Base-by-base conservation (phyloP, 805 yeast species). In the Peterozyma xylosa region DNA sequence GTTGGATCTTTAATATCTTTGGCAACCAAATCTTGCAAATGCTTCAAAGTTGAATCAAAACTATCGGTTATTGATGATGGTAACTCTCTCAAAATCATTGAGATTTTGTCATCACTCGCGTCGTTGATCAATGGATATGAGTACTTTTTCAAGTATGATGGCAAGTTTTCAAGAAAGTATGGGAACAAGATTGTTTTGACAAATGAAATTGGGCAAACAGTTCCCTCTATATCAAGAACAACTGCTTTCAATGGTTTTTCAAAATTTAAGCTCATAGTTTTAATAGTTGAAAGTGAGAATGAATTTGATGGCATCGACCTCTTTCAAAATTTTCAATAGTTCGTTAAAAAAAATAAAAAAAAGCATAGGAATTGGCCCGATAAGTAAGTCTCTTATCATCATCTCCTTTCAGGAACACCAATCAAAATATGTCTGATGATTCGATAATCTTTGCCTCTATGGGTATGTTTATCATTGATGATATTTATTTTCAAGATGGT, bases 391-490 rank as follows among this genome's bases (percentile, higher is more conserved):
- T 21, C 27, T 21, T 21, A 21, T 21, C 27, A 21, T 21, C 7
- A 21, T 5, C 7, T 21, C 27, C 4, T 21, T 21, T 21, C 27
- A 7, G 7, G 4, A 21, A 21, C 27, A 21, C 7, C 27, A 7
- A 5, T 21, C 27, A 21, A 21, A 21, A 7, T 21, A 21, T 21
- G 27, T 21, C 27, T 21, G 7, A 21, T 21, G 27, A 21, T 32
- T 14, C 34, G 9, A 53, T 54, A 5, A 42, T 73, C 9, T 74
- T 86, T 54, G 71, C 83, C 16, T 74, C 95, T 1, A 67, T 86
- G 67, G 98, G 96, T 38, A 82, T 90, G 87, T 84, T 88, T 63
- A 88, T 91, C 54, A 73, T 90, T 14, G 98, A 90, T 60, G 96
- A 87, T 50, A 86, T 89, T 51, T 80, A 76, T 45, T 80, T 76